Evolutionary conservation across 257 asterid species (phyloP).

Genomic region (Nyctanthes arbortristis): DNA sequence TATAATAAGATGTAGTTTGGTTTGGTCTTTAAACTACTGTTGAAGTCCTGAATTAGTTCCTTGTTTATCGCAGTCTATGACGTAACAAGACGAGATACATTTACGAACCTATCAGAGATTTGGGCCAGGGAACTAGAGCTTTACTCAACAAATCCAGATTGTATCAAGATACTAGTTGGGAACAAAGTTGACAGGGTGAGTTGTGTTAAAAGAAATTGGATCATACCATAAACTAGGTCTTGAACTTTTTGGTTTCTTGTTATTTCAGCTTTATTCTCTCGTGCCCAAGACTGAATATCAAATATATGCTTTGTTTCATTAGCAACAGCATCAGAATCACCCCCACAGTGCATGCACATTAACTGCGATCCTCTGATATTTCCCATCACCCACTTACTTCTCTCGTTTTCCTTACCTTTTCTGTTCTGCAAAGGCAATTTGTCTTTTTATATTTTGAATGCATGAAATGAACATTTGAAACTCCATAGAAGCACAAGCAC

Average conservation of each 20-base stretch:
- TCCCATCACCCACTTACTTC: neutral
- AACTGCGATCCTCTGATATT: neutral
- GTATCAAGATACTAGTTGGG: slow-evolving; percentile 76
- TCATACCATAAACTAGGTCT: no score
- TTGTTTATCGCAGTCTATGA: slow-evolving; percentile 55
- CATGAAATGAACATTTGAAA: neutral
- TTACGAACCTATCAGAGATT: slow-evolving; percentile 58
- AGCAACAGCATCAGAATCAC: neutral
- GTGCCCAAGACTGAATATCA: no score
- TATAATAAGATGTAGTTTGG: neutral
- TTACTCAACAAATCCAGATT: slow-evolving; percentile 75
- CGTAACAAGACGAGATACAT: slow-evolving; percentile 81
- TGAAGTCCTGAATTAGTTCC: neutral
- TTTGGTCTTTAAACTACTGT: neutral
- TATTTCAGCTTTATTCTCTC: no score
- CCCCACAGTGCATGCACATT: neutral
- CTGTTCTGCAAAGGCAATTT: neutral
- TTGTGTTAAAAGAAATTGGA: no score
- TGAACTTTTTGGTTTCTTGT: no score
- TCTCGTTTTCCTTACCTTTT: no score
- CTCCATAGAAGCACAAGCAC: neutral
- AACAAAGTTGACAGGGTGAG: slow-evolving; percentile 89
- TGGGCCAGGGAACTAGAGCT: slow-evolving; percentile 71
- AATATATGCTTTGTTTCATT: neutral
- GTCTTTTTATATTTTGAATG: neutral